Evolutionary conservation across 228 moss, liverwort and hornwort genomes (phyloP), one percentile per base, ranked within the genome.

Genomic region (Sphagnum fallax): DNA sequence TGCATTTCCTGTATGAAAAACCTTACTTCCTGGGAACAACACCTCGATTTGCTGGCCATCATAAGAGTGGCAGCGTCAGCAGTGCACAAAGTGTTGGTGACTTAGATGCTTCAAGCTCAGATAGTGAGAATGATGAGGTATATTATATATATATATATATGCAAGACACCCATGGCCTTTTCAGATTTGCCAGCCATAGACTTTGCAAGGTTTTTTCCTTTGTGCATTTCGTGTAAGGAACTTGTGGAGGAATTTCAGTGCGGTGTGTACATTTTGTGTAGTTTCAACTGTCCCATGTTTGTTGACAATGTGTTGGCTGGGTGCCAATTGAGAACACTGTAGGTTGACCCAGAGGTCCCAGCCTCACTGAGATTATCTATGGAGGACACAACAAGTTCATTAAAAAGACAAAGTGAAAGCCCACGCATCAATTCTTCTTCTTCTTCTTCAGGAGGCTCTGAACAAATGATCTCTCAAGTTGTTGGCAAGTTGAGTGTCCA

Each of bases 341-440:
- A 88, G 84, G 80, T 88, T 65, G 88, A 88, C 50, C 84, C 88
- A 50, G 88, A 88, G 72, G 80, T 88, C 60, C 88, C 88, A 70
- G 80, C 66, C 69, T 88, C 84, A 60, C 67, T 76, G 59, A 75
- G 84, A 62, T 75, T 57, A 64, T 70, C 77, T 68, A 49, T 80
- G 60, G 78, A 75, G 65, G 76, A 75, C 14, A 53, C 49, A 60
- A 18, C 32, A 32, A 32, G 32, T 2, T 32, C 32, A 32, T 32
- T 32, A 32, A 32, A 32, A 47, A 71, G n/a, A 48, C 58, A 10
- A 51, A 79, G 60, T 61, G 68, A 63, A 57, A 67, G 16, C 67
- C 13, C 15, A 65, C 67, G 32, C 50, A 50, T 64, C 55, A 65
- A 61, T 32, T 70, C 60, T 55, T 73, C 64, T 52, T 5, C 12